phyloP scores from a whole-genome alignment of 2,329 filamentous ascomycete species.

The Dothistroma septosporum region DNA sequence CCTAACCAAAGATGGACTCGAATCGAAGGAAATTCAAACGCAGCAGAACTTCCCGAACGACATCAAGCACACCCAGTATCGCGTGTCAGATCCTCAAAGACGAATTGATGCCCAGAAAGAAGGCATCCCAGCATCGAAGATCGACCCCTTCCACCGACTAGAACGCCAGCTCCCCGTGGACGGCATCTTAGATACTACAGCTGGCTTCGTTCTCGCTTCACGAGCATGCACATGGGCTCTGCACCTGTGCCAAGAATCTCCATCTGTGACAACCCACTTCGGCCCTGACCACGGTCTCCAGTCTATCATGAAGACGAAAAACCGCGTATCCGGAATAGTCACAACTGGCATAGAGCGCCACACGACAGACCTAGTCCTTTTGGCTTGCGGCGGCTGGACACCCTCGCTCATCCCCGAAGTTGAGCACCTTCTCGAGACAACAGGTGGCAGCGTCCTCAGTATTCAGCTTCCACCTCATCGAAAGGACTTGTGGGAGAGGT shows the following conservation, averaged over 20 bases:
- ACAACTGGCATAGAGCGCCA: slow-evolving; percentile 45
- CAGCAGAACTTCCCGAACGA: slow-evolving; percentile 25
- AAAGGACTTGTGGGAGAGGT: slow-evolving; percentile 39
- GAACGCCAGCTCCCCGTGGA: slow-evolving; percentile 11
- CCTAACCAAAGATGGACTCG: slow-evolving; percentile 18
- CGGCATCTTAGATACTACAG: slow-evolving; percentile 21
- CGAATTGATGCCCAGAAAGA: slow-evolving; percentile 9
- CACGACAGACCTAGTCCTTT: slow-evolving; percentile 25
- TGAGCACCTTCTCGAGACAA: slow-evolving; percentile 43
- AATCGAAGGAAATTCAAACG: slow-evolving; percentile 22
- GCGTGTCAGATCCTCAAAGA: slow-evolving; percentile 19
- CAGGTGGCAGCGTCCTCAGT: slow-evolving; percentile 45
- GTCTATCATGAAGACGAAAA: slow-evolving; percentile 11
- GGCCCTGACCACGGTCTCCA: slow-evolving; percentile 13
- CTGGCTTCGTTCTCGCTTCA: slow-evolving; percentile 20
- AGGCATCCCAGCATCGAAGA: slow-evolving; percentile 15
- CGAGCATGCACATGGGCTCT: slow-evolving; percentile 20
- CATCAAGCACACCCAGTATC: slow-evolving; percentile 29
- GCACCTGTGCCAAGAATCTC: slow-evolving; percentile 11
- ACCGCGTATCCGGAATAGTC: slow-evolving; percentile 14
- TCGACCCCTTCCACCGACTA: slow-evolving; percentile 18
- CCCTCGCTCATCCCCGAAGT: slow-evolving; percentile 41
- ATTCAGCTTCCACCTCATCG: slow-evolving; percentile 42
- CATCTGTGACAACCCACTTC: slow-evolving; percentile 16
- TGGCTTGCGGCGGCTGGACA: slow-evolving; percentile 32